Base-by-base conservation (phyloP, 257 asterid species). In the Mitragyna speciosa region DNA sequence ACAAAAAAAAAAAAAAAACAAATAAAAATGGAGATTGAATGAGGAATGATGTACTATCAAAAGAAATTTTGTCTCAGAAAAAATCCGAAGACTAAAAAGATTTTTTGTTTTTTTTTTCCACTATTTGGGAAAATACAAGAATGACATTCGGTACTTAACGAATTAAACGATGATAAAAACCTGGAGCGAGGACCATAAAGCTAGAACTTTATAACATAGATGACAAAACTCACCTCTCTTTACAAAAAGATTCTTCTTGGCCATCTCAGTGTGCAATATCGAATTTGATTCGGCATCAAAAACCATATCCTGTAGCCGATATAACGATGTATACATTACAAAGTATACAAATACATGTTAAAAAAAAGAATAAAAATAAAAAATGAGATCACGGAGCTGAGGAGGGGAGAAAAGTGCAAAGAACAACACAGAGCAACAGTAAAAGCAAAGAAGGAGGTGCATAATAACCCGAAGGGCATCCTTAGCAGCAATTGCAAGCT, bases 201-300 rank as follows among this genome's bases (percentile, higher is more conserved):
- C 74, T 39, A 19, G 15, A 48, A 43, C 20, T 11, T 12, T 10
- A 59, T 39, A 24, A 54, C 28, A 7, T 28, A 19, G 45, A 75
- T 15, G 43, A 11, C 48, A 33, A 59, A 74, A 48, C 91, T 89
- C 90, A 96, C 98, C 99, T 83, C 99, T 91, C 88, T 96, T 96
- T 52, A 96, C 96, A 72, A 96, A 96, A 52, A 96, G 98, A 86
- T 96, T 96, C 92, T 96, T 96, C 93, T 96, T 96, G 3, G 98
- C 99, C 99, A 96, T 96, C 96, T 94, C 98, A 31, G 96, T 90
- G 83, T 96, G 99, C 92, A 96, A 83, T 31, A 96, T 85, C 11
- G 97, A 92, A 81, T 96, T 94, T 2, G 94, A 86, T 74, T 96
- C 97, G 0, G 92, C 84, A 81, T 96, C 97, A 83, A 96, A 96